Evolutionary conservation across 208 protist species (phyloP).

Genomic region (Leishmania arabica): DNA sequence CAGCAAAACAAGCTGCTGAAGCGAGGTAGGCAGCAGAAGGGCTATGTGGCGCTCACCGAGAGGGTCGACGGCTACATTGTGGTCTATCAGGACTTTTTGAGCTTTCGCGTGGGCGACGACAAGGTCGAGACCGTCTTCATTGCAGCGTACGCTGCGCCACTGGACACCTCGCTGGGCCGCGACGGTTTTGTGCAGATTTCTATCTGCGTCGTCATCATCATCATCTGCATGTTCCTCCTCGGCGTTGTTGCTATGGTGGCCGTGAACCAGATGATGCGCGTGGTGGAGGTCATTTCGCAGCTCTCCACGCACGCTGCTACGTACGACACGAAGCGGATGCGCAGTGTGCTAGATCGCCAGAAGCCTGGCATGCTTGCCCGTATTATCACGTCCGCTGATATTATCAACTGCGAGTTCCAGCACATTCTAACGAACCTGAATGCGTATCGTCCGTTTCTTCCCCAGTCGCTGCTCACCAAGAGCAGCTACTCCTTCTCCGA

Average conservation of each 20-base stretch:
- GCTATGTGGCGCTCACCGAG: slow-evolving; percentile 14
- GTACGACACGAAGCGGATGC: slow-evolving; percentile 62
- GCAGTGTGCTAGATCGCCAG: slow-evolving; percentile 35
- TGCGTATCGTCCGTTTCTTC: slow-evolving; percentile 58
- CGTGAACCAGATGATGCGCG: slow-evolving; percentile 46
- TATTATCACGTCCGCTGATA: slow-evolving; percentile 21
- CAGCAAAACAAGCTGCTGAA: background rate
- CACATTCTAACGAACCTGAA: slow-evolving; percentile 56
- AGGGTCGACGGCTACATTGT: slow-evolving; percentile 32
- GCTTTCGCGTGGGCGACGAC: slow-evolving; percentile 22
- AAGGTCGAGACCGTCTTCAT: slow-evolving; percentile 40
- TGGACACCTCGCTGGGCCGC: slow-evolving; percentile 29
- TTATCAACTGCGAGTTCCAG: slow-evolving; percentile 55
- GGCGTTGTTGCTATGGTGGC: slow-evolving; percentile 42
- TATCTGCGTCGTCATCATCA: slow-evolving; percentile 57
- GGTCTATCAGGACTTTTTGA: slow-evolving; percentile 48
- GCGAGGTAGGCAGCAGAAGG: slow-evolving; percentile 4
- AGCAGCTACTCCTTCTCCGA: slow-evolving; percentile 25
- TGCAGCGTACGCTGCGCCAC: slow-evolving; percentile 52
- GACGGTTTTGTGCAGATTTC: slow-evolving; percentile 48
- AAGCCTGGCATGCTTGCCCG: slow-evolving; percentile 13
- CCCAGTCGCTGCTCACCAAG: slow-evolving; percentile 50
- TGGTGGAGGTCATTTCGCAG: slow-evolving; percentile 52
- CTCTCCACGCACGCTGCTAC: slow-evolving; percentile 53
- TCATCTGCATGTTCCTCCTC: slow-evolving; percentile 50